A percentile compares a stretch with the other conserved stretches of the same genome.
phyloP scores from a whole-genome alignment of 495 filamentous ascomycete species.

The Umbilicaria muhlenbergii region DNA sequence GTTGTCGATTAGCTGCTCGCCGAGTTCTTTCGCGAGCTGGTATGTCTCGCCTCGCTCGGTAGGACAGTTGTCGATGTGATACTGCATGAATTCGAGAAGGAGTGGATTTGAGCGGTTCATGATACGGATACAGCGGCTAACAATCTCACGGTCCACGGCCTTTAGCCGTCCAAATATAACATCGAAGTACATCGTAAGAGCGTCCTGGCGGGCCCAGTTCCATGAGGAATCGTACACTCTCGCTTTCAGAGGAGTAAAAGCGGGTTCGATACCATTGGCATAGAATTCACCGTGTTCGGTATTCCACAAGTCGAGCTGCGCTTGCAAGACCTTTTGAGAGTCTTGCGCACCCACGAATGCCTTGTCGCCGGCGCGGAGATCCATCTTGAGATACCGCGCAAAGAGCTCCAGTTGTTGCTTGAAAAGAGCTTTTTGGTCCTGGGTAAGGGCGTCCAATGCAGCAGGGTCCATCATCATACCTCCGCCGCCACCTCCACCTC shows the following conservation, averaged over 20 bases:
- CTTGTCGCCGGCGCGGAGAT: constrained; percentile 89
- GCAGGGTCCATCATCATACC: constrained; percentile 99
- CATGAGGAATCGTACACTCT: constrained; percentile 95
- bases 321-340: constrained; percentile 69
- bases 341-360: constrained; percentile 71
- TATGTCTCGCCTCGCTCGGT: constrained; percentile 96
- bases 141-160: constrained; percentile 92
- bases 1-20: constrained; percentile 88
- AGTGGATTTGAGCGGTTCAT: constrained; percentile 98
- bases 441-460: constrained; percentile 89
- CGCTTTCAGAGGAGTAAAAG: constrained; percentile 85
- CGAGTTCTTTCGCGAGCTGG: constrained; percentile 89
- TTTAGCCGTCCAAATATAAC: constrained; percentile 93
- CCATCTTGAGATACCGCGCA: constrained; percentile 92
- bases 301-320: constrained; percentile 88
- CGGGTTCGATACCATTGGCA: constrained; percentile 81
- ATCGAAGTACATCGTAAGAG: constrained; percentile 96
- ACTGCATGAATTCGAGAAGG: constrained; percentile 97
- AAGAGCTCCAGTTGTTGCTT: constrained; percentile 94
- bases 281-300: constrained; percentile 94
- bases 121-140: constrained; percentile 93
- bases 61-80: constrained; percentile 98
- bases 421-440: constrained; percentile 86
- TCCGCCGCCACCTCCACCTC: constrained; percentile 54
- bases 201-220: constrained; percentile 99